Base-by-base conservation (phyloP, 1,284 basidiomycete species). In the Irpex lacteus region DNA sequence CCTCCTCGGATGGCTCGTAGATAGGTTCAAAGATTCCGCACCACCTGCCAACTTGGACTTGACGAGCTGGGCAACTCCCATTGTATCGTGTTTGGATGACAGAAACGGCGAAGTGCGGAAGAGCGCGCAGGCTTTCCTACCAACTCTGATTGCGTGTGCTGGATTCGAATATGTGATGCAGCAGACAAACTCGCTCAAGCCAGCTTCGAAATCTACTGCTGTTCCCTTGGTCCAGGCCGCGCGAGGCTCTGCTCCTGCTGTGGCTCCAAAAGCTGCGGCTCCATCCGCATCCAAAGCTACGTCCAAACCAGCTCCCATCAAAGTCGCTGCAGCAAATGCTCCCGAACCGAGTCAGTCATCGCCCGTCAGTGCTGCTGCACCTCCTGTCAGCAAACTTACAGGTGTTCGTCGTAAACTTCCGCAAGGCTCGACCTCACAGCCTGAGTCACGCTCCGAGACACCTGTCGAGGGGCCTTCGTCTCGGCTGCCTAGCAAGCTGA, bases 41-140 rank as follows among this genome's bases (percentile, higher is more conserved):
- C 80, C 86, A 1, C 67, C 81, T 4, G 65, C 83, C 9, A 74
- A 80, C 7, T 76, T 92, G n/a, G 98, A 99, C 73, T 78, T 99
- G 19, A 83, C 83, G 40, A 81, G 84, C 53, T 90, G 96, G 81
- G 86, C 86, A 5, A 75, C 83, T 3, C 83, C 89, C 0, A 79
- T 95, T n/a, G 85, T 99, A 11, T 77, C 83, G 6, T 95, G 89
- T 67, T 84, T 99, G 19, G 98, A 99, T 72, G 98, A 99, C 76
- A 89, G 96, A 53, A 97, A 83, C 69, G 86, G 85, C 5, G 97
- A 99, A 70, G 94, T 99, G 5, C 88, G 98, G 65, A 98, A 98
- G 76, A 90, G 88, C 8, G 95, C 96, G 0, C 90, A 94, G 67
- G 88, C 89, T 1, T 76, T 97, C 19, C 77, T 99, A 19, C 95